Evolutionary conservation across 225 moss, liverwort and hornwort species (phyloP), one percentile per base, ranked within the genome.

Genomic region (Polytrichum formosum): DNA sequence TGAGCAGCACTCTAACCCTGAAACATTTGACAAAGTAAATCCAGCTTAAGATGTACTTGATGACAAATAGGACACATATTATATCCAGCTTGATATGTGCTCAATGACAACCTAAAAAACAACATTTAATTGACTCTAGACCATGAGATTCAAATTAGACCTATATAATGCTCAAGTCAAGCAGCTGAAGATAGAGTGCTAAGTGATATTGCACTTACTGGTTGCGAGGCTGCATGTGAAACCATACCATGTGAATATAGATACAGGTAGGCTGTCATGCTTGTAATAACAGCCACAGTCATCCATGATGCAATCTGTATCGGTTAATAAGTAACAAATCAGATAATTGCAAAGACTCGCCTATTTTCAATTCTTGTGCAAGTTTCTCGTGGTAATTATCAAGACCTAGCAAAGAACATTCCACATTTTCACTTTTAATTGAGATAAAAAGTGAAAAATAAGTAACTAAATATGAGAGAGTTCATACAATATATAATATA

Each of bases 261-360:
- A 76, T 96, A 93, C 18, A 96, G 77, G 80, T 91, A 96, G 30
- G 93, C 85, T 53, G 91, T 85, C 91, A 96, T 82, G 82, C 96
- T 96, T 74, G 96, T 89, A 70, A 90, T 74, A 65, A 89, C 90
- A 62, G 85, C 79, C 53, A 89, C 72, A 25, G 91, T 92, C 81
- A 96, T 76, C 93, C 91, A 91, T 64, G 91, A 82, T 17, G 96
- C 93, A 71, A 96, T 88, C 96, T 96, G 91, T 75, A 74, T 58
- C 58, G 21, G 6, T 53, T 30, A n/a, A 62, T 46, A 28, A 20
- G 35, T n/a, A 28, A 67, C 18, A 1, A 22, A 64, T 61, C 27
- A 20, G 60, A 17, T 54, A 8, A 62, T 73, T 68, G 64, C 53
- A 73, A 53, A 18, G 67, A 35, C 2, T 35, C 46, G 2, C 46